phyloP scores from a whole-genome alignment of 805 yeast genomes.

The Kodamaea hsintzibuensis region DNA sequence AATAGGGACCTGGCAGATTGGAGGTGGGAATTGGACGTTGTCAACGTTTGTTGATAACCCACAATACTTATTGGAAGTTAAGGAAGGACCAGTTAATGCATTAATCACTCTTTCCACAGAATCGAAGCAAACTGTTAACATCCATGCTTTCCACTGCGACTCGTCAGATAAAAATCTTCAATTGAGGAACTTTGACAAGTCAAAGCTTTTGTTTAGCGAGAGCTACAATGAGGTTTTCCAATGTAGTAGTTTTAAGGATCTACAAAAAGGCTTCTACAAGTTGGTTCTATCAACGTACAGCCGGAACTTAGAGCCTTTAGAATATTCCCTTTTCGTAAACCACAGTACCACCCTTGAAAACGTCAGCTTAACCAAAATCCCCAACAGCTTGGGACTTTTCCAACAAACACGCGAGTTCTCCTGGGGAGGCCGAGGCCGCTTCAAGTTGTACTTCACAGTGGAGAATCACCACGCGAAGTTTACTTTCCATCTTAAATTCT shows the following conservation, averaged over 20 bases:
- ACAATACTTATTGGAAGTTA: conserved; percentile 41
- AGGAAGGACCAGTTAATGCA: conserved; percentile 13
- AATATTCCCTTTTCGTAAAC: conserved; percentile 34
- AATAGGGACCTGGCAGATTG: conserved; percentile 47
- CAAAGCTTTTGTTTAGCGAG: conserved; percentile 26
- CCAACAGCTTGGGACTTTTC: conserved; percentile 39
- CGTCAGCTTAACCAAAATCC: conserved; percentile 14
- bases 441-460: conserved; percentile 30
- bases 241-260: conserved; percentile 21
- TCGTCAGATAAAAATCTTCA: conserved; percentile 20
- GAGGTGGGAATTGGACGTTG: conserved; percentile 58
- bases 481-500: conserved; percentile 28
- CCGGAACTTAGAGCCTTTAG: conserved; percentile 20
- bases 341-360: conserved; percentile 16
- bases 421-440: conserved; percentile 45
- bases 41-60: conserved; percentile 55
- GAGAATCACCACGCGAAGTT: conserved; percentile 21
- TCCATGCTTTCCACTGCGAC: conserved; percentile 46
- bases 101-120: conserved; percentile 24
- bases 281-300: conserved; percentile 50
- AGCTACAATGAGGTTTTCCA: conserved; percentile 40
- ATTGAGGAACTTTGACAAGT: conserved; percentile 22
- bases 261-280: conserved; percentile 37
- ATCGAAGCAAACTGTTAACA: conserved; percentile 25
- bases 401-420: conserved; percentile 20